Evolutionary conservation across 345 rosid genomes (phyloP).

Genomic region (Ceriops zippeliana): DNA sequence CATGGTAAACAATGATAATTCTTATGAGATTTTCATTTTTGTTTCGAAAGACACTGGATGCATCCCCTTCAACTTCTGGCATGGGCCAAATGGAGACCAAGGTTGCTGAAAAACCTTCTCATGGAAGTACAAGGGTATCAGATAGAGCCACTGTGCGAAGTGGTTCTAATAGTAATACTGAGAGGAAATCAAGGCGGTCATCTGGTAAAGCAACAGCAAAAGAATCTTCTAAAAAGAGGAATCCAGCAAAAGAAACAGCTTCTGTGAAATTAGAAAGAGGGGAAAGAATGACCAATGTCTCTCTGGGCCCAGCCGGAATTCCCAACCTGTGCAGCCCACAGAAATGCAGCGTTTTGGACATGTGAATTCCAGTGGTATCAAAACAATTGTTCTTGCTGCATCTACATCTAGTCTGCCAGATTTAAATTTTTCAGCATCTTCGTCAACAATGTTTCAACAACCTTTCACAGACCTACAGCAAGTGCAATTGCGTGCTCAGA

Average conservation of each 20-base stretch:
- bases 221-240: constrained; percentile 58
- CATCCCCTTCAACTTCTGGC: constrained; percentile 50
- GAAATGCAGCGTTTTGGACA: constrained; percentile 56
- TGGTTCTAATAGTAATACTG: constrained; percentile 52
- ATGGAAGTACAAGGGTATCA: constrained; percentile 39
- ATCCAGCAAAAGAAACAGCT: constrained; percentile 36
- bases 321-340: constrained; percentile 51
- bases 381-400: constrained; percentile 47
- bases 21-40: constrained; percentile 8
- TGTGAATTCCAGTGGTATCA: constrained; percentile 36
- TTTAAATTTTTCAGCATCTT: constrained; percentile 56
- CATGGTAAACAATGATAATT: not conserved
- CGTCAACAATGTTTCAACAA: constrained; percentile 58
- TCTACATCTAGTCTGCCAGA: constrained; percentile 60
- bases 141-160: constrained; percentile 28
- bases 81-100: constrained; percentile 40
- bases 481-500: constrained; percentile 98
- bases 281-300: constrained; percentile 39
- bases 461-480: constrained; percentile 96
- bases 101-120: constrained; percentile 31
- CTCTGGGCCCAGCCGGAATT: constrained; percentile 40
- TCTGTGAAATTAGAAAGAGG: constrained; percentile 47
- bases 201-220: constrained; percentile 54
- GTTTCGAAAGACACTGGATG: constrained; percentile 47
- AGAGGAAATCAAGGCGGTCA: constrained; percentile 68